Conservation (phyloP, 768 basidiomycete genomes). For the Pleurotus djamor region DNA sequence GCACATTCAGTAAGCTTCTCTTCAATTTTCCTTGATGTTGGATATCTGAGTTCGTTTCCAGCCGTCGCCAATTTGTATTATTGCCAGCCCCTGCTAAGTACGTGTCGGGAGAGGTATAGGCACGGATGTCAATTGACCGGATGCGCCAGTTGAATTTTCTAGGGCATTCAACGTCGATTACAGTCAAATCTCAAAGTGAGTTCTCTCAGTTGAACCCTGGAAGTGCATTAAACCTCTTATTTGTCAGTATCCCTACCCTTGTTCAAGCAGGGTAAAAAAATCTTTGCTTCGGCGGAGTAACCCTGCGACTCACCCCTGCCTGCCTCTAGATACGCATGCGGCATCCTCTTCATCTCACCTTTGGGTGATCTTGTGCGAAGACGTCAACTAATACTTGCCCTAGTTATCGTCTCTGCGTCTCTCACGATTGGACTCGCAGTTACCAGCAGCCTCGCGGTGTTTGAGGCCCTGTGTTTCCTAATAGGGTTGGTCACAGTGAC, state of each 20-base stretch:
- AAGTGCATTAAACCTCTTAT: not conserved
- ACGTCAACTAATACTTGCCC: conserved; percentile 61
- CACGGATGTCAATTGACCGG: not conserved
- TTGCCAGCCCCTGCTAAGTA: conserved; percentile 77
- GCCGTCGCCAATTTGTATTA: conserved; percentile 81
- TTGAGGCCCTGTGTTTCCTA: conserved; percentile 69
- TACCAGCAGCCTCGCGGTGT: conserved; percentile 54
- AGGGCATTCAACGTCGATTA: conserved; percentile 29
- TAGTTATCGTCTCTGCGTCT: conserved; percentile 49
- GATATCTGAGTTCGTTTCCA: conserved; percentile 18
- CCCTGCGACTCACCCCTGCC: not conserved
- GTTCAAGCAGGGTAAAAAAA: conserved; percentile 44
- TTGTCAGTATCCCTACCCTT: conserved; percentile 29
- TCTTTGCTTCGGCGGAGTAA: not conserved
- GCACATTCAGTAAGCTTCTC: conserved; percentile 48
- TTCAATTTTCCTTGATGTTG: not conserved
- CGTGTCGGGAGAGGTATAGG: conserved; percentile 14
- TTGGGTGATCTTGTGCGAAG: conserved; percentile 82
- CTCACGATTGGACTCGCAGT: conserved; percentile 74
- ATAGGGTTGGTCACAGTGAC: conserved; percentile 71
- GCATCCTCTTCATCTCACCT: conserved; percentile 75
- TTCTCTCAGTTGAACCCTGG: not conserved
- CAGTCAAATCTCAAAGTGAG: conserved; percentile 19
- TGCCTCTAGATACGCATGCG: conserved; percentile 58
- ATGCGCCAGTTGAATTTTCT: conserved; percentile 37